A percentile compares a stretch with the other conserved stretches of the same genome.
These are phyloP conservation scores for Castanea crenata DNA, from an alignment of 306 rosid species.

Conservation along the genomic window DNA sequence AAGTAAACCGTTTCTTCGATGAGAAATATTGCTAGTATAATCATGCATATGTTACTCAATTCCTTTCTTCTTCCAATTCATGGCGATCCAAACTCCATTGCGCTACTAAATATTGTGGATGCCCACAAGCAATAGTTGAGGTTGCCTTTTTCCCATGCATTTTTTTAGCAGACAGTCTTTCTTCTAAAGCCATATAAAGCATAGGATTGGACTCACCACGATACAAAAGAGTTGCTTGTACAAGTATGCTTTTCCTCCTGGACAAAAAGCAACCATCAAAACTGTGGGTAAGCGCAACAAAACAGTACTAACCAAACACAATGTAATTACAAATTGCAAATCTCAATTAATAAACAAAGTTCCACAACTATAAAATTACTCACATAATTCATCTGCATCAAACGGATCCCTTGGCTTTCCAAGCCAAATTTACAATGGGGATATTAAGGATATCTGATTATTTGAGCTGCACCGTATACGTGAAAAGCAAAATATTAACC, in stretches of 20 bases:
- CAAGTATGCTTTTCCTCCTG: not conserved
- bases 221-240: too few relatives aligned
- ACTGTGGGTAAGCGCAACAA: not conserved
- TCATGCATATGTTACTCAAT: too few relatives aligned
- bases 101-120: too few relatives aligned
- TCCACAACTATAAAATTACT: not conserved
- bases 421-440: not conserved
- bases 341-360: not conserved
- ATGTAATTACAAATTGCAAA: not conserved
- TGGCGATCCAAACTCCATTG: too few relatives aligned
- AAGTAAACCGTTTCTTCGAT: too few relatives aligned
- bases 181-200: too few relatives aligned
- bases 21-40: too few relatives aligned
- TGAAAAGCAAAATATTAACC: not conserved
- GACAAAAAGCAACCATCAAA: not conserved
- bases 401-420: not conserved
- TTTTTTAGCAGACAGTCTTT: too few relatives aligned
- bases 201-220: too few relatives aligned
- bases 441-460: not conserved
- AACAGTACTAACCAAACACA: not conserved
- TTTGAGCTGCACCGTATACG: not conserved
- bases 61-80: too few relatives aligned
- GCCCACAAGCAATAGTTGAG: too few relatives aligned
- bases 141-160: too few relatives aligned
- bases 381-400: not conserved